Conservation (phyloP, 805 yeast genomes). For the Ogataea sp. region DNA sequence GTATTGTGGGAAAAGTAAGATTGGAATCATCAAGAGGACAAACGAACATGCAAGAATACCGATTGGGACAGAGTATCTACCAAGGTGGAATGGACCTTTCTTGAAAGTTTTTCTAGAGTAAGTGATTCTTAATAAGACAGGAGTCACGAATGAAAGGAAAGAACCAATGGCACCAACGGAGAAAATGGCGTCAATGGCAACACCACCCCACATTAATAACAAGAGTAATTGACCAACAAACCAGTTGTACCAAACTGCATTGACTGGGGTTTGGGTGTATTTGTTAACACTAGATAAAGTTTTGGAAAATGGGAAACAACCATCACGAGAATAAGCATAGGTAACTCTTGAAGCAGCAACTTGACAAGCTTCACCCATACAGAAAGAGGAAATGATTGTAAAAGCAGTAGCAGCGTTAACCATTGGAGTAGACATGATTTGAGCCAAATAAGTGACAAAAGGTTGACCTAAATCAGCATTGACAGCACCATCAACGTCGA, state of each 20-base stretch:
- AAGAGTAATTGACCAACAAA: constrained; percentile 46
- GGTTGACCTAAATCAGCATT: constrained; percentile 52
- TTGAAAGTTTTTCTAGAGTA: constrained; percentile 43
- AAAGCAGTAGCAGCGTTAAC: constrained; percentile 35
- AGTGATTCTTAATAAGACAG: constrained; percentile 50
- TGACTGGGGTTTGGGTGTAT: constrained; percentile 51
- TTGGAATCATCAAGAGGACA: constrained; percentile 49
- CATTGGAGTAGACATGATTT: constrained; percentile 33
- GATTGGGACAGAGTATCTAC: constrained; percentile 38
- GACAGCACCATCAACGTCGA: constrained; percentile 37
- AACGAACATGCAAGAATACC: constrained; percentile 43
- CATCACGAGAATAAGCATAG: constrained; percentile 62
- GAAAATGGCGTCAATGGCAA: constrained; percentile 63
- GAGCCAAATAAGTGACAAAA: constrained; percentile 45
- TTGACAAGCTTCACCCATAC: constrained; percentile 54
- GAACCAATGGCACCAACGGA: constrained; percentile 68
- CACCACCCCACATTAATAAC: constrained; percentile 52
- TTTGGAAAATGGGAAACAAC: constrained; percentile 51
- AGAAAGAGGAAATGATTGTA: constrained; percentile 34
- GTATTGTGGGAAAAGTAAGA: constrained; percentile 49
- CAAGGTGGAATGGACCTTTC: constrained; percentile 65
- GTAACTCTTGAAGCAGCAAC: constrained; percentile 61
- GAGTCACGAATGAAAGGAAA: constrained; percentile 59
- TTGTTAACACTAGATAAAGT: constrained; percentile 42
- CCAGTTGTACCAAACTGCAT: constrained; percentile 55